A percentile compares a stretch with the other conserved stretches of the same genome.
Conservation (phyloP, 805 yeast genomes). For the Nakazawaea peltata region DNA sequence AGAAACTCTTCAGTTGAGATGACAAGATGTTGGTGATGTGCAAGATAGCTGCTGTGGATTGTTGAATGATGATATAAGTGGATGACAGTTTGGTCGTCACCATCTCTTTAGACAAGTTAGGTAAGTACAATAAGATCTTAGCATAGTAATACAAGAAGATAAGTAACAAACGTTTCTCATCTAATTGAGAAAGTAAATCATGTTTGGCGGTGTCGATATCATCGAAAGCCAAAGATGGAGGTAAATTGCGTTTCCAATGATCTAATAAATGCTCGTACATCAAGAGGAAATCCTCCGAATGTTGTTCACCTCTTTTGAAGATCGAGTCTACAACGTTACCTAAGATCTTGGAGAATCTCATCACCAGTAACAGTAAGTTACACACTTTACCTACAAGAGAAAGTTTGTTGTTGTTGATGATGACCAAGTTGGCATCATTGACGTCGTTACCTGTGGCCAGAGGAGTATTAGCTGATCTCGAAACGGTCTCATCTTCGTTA, state of each 20-base stretch:
- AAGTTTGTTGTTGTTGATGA: constrained; percentile 49
- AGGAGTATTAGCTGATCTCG: too few relatives aligned
- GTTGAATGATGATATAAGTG: constrained; percentile 61
- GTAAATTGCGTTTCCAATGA: constrained; percentile 69
- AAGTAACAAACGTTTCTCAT: constrained; percentile 43
- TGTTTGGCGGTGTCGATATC: constrained; percentile 41
- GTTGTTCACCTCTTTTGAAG: constrained; percentile 43
- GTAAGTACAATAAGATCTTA: constrained; percentile 55
- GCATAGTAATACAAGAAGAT: constrained; percentile 55
- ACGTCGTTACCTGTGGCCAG: constrained; percentile 21
- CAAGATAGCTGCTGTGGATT: constrained; percentile 50
- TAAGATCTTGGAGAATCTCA: constrained; percentile 64
- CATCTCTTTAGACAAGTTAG: constrained; percentile 42
- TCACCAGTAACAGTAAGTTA: constrained; percentile 51
- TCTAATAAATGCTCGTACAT: constrained; percentile 61
- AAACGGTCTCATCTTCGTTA: constrained; percentile 25
- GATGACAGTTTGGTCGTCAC: constrained; percentile 34
- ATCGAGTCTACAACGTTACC: constrained; percentile 68
- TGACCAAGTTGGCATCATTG: constrained; percentile 43
- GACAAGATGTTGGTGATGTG: constrained; percentile 36
- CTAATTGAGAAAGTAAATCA: constrained; percentile 22
- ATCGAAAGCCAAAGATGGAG: constrained; percentile 53
- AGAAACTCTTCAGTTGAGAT: constrained; percentile 27
- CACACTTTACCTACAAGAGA: constrained; percentile 66
- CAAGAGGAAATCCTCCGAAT: constrained; percentile 23